Evolutionary conservation across 345 rosid genomes (phyloP).

Genomic region (Acer negundo): DNA sequence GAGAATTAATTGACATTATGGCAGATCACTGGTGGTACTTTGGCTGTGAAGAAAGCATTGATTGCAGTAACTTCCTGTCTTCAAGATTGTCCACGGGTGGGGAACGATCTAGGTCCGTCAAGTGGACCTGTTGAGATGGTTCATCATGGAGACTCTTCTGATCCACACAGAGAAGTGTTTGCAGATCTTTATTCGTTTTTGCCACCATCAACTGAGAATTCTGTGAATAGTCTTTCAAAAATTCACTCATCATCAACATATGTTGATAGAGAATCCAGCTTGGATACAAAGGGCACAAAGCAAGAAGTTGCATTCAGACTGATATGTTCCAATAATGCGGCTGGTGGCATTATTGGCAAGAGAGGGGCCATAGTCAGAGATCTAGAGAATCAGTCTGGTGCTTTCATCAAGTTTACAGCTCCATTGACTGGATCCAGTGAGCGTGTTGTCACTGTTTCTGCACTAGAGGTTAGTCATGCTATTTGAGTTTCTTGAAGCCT

Average conservation of each 20-base stretch:
- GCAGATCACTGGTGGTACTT: constrained; percentile 56
- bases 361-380: constrained; percentile 54
- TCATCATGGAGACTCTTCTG: constrained; percentile 26
- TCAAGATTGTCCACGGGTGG: constrained; percentile 38
- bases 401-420: constrained; percentile 48
- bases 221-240: constrained; percentile 22
- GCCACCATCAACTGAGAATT: constrained; percentile 26
- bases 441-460: constrained; percentile 60
- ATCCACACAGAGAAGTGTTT: constrained; percentile 51
- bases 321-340: constrained; percentile 47
- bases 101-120: constrained; percentile 19
- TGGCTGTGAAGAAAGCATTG: constrained; percentile 71
- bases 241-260: constrained; percentile 20
- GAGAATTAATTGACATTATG: constrained; percentile 9
- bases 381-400: constrained; percentile 62
- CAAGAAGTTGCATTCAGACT: constrained; percentile 51
- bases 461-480: constrained; percentile 53
- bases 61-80: constrained; percentile 49
- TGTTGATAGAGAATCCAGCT: constrained; percentile 25
- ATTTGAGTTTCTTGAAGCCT: not conserved
- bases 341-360: constrained; percentile 74
- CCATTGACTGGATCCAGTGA: constrained; percentile 34
- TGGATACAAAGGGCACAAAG: constrained; percentile 17
- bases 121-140: constrained; percentile 32
- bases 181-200: constrained; percentile 45